Evolutionary conservation across 768 basidiomycete species (phyloP).

Genomic region (Leccinum uliginosum): DNA sequence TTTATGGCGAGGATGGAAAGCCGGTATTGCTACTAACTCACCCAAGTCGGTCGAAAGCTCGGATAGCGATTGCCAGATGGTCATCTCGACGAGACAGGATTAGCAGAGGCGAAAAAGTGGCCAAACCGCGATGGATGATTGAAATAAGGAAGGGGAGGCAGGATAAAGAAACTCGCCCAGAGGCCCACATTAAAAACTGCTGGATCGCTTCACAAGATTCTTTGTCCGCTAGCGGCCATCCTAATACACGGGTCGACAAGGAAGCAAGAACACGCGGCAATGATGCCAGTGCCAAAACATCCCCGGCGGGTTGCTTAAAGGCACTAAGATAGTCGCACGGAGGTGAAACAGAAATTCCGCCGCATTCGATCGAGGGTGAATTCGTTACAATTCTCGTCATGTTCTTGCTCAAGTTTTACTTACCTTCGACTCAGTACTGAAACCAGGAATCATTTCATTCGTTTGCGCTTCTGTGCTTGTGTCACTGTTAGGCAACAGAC

Average conservation of each 20-base stretch:
- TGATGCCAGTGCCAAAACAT: background rate
- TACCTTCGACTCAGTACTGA: background rate
- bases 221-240: constrained; percentile 11
- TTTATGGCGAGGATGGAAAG: background rate
- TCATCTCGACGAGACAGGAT: constrained; percentile 27
- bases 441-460: background rate
- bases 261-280: constrained; percentile 19
- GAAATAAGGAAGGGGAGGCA: background rate
- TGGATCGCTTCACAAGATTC: constrained; percentile 10
- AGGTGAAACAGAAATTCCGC: constrained; percentile 8
- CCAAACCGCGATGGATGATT: background rate
- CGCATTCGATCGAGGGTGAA: constrained; percentile 5
- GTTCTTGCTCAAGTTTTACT: background rate
- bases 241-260: constrained; percentile 1
- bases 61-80: constrained; percentile 37
- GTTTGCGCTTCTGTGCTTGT: background rate
- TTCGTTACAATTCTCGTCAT: background rate
- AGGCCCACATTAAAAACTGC: constrained; percentile 11
- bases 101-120: background rate
- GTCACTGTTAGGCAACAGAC: background rate
- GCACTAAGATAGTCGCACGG: constrained; percentile 12
- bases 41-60: constrained; percentile 35
- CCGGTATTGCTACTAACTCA: constrained; percentile 18
- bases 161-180: background rate
- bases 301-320: constrained; percentile 16